Base-by-base conservation (phyloP, 805 yeast genomes). In the Metschnikowia matae region DNA sequence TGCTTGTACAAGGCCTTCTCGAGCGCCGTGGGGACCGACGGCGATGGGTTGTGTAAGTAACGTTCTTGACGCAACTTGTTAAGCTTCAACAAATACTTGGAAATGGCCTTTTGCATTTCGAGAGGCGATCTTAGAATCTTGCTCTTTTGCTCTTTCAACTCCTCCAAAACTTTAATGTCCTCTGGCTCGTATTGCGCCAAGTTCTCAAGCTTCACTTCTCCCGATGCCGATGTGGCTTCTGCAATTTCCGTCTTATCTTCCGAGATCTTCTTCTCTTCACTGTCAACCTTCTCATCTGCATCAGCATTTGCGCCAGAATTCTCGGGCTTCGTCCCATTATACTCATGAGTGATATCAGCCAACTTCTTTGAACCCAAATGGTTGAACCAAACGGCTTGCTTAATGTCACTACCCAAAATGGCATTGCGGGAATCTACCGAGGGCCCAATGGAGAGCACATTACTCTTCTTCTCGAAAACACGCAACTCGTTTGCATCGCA, bases 1-100 rank as follows among this genome's bases (percentile, higher is more conserved):
- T 63, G 68, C 40, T 65, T 62, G 58, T 70, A 71, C 40, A 68
- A 48, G 13, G 55, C 59, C 21, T 54, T 48, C 61, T 70, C 71
- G 29, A 56, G 56, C 10, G 50, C 18, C 1, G 68, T 49, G 3
- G 76, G 71, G 3, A 63, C 49, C 13, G 51, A 58, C 6, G 64
- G 57, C 8, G 63, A 52, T 33, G 62, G 62, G 51, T 69, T 63
- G 46, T 62, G 63, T 26, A 65, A 57, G 54, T 58, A 71, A 42
- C 78, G 62, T 45, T 68, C 70, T 55, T 73, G 76, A 48, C 78
- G 70, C 53, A 71, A 61, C 56, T 63, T 67, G 55, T 73, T 73
- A 48, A 73, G 60, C 48, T 60, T 62, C 47, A 73, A 56, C 32
- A 73, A 53, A 48, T 59, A 62, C 14, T 51, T 53, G 1, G 75